Base-by-base conservation (phyloP, 164 flowering plant genomes). In the Magnolia kwangsiensis region DNA sequence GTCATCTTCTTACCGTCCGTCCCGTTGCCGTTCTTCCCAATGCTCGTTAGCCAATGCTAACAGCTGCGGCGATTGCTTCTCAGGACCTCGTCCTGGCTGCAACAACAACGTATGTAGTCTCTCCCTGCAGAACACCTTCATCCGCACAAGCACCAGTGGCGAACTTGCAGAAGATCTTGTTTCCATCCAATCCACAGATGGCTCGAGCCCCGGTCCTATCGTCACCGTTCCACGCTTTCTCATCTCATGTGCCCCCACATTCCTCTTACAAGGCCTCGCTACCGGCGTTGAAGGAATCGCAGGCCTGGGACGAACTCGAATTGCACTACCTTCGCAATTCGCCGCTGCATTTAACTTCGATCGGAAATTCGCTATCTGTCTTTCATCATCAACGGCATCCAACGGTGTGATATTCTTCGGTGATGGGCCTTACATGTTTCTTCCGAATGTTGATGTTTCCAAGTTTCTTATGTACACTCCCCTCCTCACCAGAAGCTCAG, bases 361-460 rank as follows among this genome's bases (percentile, higher is more conserved):
- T n/a, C 51, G 76, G 18, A 85, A 80, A 58, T 87, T 87, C 13
- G 86, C 84, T 2, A 18, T 87, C 7, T 87, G 87, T 63, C 66
- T 84, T 0, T n/a, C 83, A 1, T 72, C 80, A 13, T 72, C 84
- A 1, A 50, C 73, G 0, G 61, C 11, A 55, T 72, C 85, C 1
- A 73, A 5, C 1, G 87, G 87, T n/a, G 85, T 83, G 21, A 31
- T 84, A 1, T 80, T 85, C 65, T 76, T 87, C 4, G 90, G 90
- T 0, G 78, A 78, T 50, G 86, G 79, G 0, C 84, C 87, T 0
- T 84, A 85, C 72, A 75, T 55, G 2, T 51, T 87, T 49, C 82
- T 72, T 0, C 88, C 87, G 0, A 37, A 68, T 16, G 72, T 77
- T 2, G 82, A 82, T 49, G 69, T 78, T 14, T 75, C 83, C 20